A percentile compares a stretch with the other conserved stretches of the same genome.
Evolutionary conservation across 495 filamentous ascomycete species (phyloP).

Genomic region (Talaromyces wortmannii): DNA sequence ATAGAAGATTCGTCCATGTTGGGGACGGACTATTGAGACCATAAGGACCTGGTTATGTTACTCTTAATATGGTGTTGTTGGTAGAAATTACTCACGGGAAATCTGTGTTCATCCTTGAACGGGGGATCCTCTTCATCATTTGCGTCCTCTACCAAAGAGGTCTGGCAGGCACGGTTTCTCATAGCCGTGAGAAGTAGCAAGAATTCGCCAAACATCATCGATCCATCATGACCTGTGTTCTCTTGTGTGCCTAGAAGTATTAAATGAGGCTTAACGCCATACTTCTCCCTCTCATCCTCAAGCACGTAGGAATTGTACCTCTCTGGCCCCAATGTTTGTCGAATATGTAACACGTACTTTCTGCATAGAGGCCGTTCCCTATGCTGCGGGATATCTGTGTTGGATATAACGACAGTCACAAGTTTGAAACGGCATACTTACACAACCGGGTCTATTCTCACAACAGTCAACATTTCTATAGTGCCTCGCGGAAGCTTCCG

Average conservation of each 20-base stretch:
- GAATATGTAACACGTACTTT: too few relatives aligned
- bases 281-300: too few relatives aligned
- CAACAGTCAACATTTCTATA: too few relatives aligned
- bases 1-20: conserved; percentile 8
- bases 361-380: too few relatives aligned
- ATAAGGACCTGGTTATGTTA: not conserved
- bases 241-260: not conserved
- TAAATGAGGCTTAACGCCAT: not conserved
- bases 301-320: too few relatives aligned
- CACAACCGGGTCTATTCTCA: too few relatives aligned
- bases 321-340: too few relatives aligned
- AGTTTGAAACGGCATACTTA: too few relatives aligned
- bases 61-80: not conserved
- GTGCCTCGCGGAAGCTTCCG: too few relatives aligned
- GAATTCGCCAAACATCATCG: not conserved
- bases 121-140: not conserved
- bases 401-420: too few relatives aligned
- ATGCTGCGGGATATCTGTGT: too few relatives aligned
- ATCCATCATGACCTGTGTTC: not conserved
- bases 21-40: conserved; percentile 1
- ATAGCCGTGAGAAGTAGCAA: not conserved
- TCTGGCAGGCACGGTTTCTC: not conserved
- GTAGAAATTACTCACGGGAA: not conserved
- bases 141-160: not conserved
- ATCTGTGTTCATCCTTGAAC: conserved; percentile 1